Evolutionary conservation across 139 green algal species (phyloP), one percentile per base, ranked within the genome.

Genomic region (Chloropicon primus): DNA sequence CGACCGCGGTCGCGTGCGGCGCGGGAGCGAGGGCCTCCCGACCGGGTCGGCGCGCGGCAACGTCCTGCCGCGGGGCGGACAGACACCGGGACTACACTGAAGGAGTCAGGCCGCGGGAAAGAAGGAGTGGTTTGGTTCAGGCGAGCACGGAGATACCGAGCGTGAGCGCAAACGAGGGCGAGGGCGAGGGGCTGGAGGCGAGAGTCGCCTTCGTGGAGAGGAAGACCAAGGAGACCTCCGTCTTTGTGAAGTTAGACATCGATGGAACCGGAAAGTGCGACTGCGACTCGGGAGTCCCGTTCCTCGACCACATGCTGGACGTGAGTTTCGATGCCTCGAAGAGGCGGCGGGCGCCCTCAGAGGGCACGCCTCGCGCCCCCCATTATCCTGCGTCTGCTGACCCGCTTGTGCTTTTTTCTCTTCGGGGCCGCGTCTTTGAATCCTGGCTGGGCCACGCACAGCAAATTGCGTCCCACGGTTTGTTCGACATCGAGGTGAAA

Each of bases 241-340:
- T 99, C 27, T 81, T 92, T 27, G 90, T 99, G 2, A 90, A 80
- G 24, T 92, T 99, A 77, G 89, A 93, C 78, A 72, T 98, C 24
- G 94, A 99, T 79, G 94, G 94, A 76, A 96, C 88, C 1, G 94
- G 94, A 23, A 72, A 87, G 22, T 97, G 92, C 84, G 73, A 54
- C 21, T 27, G 72, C 28, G 75, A 78, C 24, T 84, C 84, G 0
- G 84, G 84, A 10, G 72, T 98, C 1, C 90, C 88, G 17, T 99
- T 99, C 82, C 81, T 99, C 26, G 96, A 99, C 80, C 96, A 99
- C 86, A 99, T 99, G 96, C 86, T 99, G 22, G 96, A 99, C 80
- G 83, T 86, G 71, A 29, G 82, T 28, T 27, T 54, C 24, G 0
- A n/a, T n/a, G n/a, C n/a, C n/a, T n/a, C n/a, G n/a, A n/a, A n/a